Conservation (phyloP, 106 monocot genomes). For the Dendrobium officinale region DNA sequence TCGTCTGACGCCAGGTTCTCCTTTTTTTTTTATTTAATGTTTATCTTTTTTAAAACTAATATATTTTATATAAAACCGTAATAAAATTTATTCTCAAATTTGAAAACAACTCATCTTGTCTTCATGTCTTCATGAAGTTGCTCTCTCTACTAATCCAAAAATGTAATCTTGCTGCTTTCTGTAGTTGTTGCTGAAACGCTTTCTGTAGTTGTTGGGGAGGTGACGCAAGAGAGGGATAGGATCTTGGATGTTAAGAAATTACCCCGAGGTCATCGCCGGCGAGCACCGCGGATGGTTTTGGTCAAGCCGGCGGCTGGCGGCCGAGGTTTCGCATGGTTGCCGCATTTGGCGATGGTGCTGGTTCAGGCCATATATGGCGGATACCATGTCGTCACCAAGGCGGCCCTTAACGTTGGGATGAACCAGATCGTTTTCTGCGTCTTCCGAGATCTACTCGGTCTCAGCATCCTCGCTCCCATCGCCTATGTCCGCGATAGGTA, state of each 20-base stretch:
- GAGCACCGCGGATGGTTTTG: background rate
- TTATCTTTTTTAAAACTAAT: no score
- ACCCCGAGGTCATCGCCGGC: background rate
- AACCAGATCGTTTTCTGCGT: constrained; percentile 62
- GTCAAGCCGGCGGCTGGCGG: background rate
- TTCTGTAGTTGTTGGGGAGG: background rate
- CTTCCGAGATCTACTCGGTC: constrained; percentile 46
- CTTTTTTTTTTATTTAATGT: no score
- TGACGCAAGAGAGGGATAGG: background rate
- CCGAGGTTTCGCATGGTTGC: constrained; percentile 10
- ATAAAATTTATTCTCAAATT: no score
- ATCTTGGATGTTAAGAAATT: background rate
- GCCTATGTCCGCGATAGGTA: constrained; percentile 39
- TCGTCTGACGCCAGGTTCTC: no score
- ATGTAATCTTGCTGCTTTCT: no score
- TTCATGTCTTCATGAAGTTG: no score
- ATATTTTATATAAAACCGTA: no score
- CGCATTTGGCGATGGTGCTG: constrained; percentile 51
- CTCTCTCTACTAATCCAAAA: no score
- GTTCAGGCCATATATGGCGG: constrained; percentile 47
- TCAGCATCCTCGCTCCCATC: constrained; percentile 37
- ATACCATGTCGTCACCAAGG: constrained; percentile 67
- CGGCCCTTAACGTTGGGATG: constrained; percentile 48
- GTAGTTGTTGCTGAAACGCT: background rate
- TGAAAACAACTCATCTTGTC: no score